Conservation (phyloP, 2,329 filamentous ascomycete genomes). For the Verticillium zaregamsianum region DNA sequence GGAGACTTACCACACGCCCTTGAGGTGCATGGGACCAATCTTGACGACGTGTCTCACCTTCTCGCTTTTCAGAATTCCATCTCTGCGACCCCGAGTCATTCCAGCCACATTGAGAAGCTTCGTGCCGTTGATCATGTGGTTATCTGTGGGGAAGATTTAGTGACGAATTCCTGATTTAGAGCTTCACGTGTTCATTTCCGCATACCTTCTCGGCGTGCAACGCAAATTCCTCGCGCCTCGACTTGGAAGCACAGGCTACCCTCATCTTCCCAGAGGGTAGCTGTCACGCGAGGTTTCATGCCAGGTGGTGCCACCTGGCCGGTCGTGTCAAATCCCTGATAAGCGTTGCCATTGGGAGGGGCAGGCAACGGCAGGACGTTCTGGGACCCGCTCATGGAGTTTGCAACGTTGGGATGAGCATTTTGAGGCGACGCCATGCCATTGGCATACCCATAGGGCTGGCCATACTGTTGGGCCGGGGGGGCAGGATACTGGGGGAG, state of each 20-base stretch:
- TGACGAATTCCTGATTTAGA: not conserved
- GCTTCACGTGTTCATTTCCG: conserved; percentile 3
- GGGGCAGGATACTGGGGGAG: conserved; percentile 58
- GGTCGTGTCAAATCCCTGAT: conserved; percentile 70
- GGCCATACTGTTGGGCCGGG: conserved; percentile 54
- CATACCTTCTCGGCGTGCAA: conserved; percentile 85
- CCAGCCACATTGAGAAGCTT: conserved; percentile 95
- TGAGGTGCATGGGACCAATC: conserved; percentile 98
- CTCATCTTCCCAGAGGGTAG: conserved; percentile 97
- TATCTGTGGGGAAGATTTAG: conserved; percentile 55
- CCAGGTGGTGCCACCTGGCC: conserved; percentile 88
- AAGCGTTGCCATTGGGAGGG: conserved; percentile 50
- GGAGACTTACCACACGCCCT: conserved; percentile 84
- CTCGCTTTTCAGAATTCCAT: conserved; percentile 96
- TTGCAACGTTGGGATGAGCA: conserved; percentile 63
- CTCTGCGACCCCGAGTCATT: conserved; percentile 92
- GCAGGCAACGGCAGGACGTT: conserved; percentile 68
- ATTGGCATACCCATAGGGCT: conserved; percentile 65
- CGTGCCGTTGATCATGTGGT: conserved; percentile 99
- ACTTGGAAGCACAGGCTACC: conserved; percentile 97
- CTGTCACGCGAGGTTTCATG: conserved; percentile 94
- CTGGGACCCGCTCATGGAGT: conserved; percentile 58
- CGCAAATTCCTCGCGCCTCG: conserved; percentile 92
- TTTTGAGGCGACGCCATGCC: conserved; percentile 77
- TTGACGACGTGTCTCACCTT: conserved; percentile 97